These are phyloP conservation scores for Suillus occidentalis DNA, from an alignment of 768 basidiomycete genomes.

Conservation along the genomic window DNA sequence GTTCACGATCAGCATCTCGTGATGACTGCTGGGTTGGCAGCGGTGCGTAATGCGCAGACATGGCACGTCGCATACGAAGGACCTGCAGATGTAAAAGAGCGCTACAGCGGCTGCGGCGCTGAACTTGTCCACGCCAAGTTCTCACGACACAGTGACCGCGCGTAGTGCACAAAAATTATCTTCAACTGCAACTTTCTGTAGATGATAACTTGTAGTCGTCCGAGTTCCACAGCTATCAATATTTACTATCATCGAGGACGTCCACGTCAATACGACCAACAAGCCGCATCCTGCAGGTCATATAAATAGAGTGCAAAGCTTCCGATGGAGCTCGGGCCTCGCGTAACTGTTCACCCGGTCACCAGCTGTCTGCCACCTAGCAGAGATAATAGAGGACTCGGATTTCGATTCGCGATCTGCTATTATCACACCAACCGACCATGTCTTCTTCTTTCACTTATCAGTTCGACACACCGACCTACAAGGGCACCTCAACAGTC, in stretches of 20 bases:
- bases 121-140: not conserved
- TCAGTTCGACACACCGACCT: constrained; percentile 25
- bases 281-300: too few relatives aligned
- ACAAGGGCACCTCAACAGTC: constrained; percentile 26
- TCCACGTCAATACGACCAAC: not conserved
- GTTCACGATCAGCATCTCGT: constrained; percentile 54
- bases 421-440: not conserved
- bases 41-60: constrained; percentile 54
- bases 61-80: constrained; percentile 18
- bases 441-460: constrained; percentile 22
- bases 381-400: not conserved
- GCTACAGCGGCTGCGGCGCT: not conserved
- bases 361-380: not conserved
- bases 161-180: not conserved
- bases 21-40: constrained; percentile 49
- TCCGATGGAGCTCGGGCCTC: not conserved
- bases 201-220: not conserved
- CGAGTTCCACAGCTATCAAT: not conserved
- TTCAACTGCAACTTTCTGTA: not conserved
- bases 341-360: not conserved
- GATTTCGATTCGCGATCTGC: not conserved
- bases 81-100: not conserved
- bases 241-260: not conserved
- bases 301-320: not conserved
- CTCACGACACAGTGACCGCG: not conserved